Conservation (phyloP, 2,329 filamentous ascomycete species). For the Keithomyces neogunnii region DNA sequence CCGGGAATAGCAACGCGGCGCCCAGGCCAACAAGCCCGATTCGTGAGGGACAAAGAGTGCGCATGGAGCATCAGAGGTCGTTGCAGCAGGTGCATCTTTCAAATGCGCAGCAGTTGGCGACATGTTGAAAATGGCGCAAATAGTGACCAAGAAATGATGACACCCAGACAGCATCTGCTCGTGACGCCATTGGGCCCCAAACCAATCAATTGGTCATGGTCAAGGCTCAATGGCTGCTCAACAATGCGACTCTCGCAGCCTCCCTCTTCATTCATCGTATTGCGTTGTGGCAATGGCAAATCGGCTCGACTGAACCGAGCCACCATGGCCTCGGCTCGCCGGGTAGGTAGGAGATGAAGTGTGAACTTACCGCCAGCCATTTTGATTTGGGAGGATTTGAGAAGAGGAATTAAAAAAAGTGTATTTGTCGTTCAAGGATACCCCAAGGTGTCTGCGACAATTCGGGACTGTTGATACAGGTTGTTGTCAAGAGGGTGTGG, state of each 20-base stretch:
- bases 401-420: slow-evolving; percentile 6
- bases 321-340: slow-evolving; percentile 1
- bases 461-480: slow-evolving; percentile 5
- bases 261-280: slow-evolving; percentile 1
- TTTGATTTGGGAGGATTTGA: slow-evolving; percentile 21
- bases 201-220: neutral
- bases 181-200: neutral
- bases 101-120: neutral
- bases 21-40: neutral
- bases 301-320: neutral
- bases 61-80: no score
- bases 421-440: slow-evolving; percentile 1
- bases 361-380: slow-evolving; percentile 38
- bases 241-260: neutral
- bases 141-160: no score
- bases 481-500: slow-evolving; percentile 10
- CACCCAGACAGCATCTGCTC: neutral
- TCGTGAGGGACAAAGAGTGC: neutral
- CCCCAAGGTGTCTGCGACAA: slow-evolving; percentile 2
- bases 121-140: slow-evolving; percentile 4
- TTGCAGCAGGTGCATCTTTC: no score
- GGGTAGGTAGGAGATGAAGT: no score
- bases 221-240: neutral
- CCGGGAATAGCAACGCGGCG: neutral
- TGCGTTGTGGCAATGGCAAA: slow-evolving; percentile 14